phyloP scores from a whole-genome alignment of 306 rosid species.

The Quercus engelmannii region DNA sequence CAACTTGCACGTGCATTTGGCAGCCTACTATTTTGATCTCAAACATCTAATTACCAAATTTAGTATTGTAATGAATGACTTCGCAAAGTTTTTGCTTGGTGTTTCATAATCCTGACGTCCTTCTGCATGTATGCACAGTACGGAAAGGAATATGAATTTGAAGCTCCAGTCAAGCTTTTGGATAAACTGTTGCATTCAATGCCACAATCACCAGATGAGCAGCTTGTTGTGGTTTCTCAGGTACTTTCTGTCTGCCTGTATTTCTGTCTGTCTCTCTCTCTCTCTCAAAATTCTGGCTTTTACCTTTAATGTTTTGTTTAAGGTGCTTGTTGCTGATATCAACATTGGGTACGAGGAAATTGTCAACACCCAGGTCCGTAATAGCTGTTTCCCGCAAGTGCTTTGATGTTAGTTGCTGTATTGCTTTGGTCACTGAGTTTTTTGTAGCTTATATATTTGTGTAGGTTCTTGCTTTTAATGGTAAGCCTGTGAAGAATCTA shows the following conservation, averaged over 20 bases:
- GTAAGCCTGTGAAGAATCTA: constrained; percentile 83
- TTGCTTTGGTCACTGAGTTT: background rate
- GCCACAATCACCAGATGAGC: constrained; percentile 88
- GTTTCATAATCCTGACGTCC: constrained; percentile 3
- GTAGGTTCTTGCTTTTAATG: constrained; percentile 81
- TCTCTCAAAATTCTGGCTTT: background rate
- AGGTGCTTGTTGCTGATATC: constrained; percentile 98
- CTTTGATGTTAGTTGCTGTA: background rate
- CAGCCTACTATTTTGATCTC: constrained; percentile 11
- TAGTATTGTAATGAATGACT: background rate
- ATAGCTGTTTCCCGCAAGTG: background rate
- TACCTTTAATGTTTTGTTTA: constrained; percentile 20
- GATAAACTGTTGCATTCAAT: constrained; percentile 84
- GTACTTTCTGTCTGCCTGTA: constrained; percentile 26
- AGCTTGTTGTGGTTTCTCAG: constrained; percentile 95
- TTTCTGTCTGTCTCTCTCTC: background rate
- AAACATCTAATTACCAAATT: constrained; percentile 13
- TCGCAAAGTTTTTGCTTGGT: constrained; percentile 17
- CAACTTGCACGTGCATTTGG: background rate
- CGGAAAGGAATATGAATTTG: constrained; percentile 88
- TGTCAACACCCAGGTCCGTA: constrained; percentile 80
- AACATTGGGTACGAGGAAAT: constrained; percentile 98
- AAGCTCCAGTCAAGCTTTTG: constrained; percentile 95
- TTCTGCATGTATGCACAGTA: constrained; percentile 1
- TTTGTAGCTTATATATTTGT: constrained; percentile 2